Evolutionary conservation across 2,329 filamentous ascomycete genomes (phyloP), one percentile per base, ranked within the genome.

Genomic region (Stagonosporopsis chrysanthemi): DNA sequence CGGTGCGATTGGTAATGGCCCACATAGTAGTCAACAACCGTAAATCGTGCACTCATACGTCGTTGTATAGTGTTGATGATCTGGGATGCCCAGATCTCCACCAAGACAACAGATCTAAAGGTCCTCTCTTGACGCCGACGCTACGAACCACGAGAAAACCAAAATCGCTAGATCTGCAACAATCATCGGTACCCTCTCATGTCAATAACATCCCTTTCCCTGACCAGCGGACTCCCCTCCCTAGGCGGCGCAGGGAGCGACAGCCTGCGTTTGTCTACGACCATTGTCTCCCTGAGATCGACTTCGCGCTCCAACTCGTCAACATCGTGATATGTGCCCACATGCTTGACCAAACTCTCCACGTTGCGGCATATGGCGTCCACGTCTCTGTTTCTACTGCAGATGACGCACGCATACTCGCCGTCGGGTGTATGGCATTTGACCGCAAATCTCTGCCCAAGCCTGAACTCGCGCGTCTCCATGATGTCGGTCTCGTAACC

Each of bases 391-490:
- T 67, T 54, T 42, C 61, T 60, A 42, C 59, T 70, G 53, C 75
- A 77, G 3, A 77, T 67, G 6, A 74, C 68, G 51, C 75, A 77
- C 5, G 75, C 75, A 49, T 71, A 77, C 56, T 73, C 68, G 28
- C 73, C 74, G 14, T 72, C 69, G 1, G 67, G 64, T 0, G 74
- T 76, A 42, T 77, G 74, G 46, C 74, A 76, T 46, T 77, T 77
- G 47, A 76, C 58, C 6, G 75, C 71, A 54, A 77, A 77, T 8
- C 74, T 69, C 61, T 76, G 75, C 1, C 67, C 72, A 7, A 77
- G 66, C 23, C 69, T 62, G 35, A 75, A 77, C 49, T 74, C 73
- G 19, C 73, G 63, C n/a, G 72, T 73, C 39, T 76, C 71, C 47
- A 74, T 58, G 36, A 76, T 60, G 22, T 72, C 67, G 11, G 73